Conservation (phyloP, 2,329 filamentous ascomycete genomes). For the Ophiosphaerella korrae region DNA sequence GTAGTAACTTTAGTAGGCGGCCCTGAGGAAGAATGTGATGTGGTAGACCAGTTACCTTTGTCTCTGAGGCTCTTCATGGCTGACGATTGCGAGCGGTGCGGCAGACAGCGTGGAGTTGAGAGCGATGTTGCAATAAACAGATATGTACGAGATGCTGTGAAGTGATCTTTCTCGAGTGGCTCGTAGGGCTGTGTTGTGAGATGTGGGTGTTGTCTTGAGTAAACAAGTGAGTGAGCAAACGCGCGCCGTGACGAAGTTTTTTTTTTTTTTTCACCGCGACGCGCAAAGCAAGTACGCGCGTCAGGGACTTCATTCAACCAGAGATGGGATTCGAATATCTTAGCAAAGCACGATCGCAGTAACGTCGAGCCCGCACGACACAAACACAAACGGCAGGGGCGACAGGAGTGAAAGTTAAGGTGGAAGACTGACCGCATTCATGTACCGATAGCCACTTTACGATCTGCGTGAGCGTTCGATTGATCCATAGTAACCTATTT, state of each 20-base stretch:
- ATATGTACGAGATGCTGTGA: not conserved
- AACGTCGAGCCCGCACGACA: constrained; percentile 5
- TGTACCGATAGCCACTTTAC: too few species aligned
- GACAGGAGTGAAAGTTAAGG: not conserved
- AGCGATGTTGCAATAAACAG: too few species aligned
- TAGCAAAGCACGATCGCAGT: not conserved
- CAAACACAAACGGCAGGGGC: not conserved
- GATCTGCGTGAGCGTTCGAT: too few species aligned
- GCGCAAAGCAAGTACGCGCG: too few species aligned
- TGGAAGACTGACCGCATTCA: too few species aligned
- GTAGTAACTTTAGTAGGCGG: not conserved
- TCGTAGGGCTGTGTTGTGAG: not conserved
- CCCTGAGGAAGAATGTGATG: not conserved
- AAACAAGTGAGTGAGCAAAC: too few species aligned
- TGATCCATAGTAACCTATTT: too few species aligned
- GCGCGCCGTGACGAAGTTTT: too few species aligned
- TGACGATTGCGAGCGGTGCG: not conserved
- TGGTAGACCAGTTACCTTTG: constrained; percentile 18
- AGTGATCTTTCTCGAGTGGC: not conserved
- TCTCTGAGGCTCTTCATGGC: constrained; percentile 26
- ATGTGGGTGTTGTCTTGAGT: not conserved
- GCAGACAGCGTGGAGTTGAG: not conserved
- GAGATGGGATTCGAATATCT: too few species aligned
- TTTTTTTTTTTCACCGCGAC: too few species aligned
- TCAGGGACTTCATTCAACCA: too few species aligned